Evolutionary conservation across 495 filamentous ascomycete genomes (phyloP).

Genomic region (Penicillium pancosmium): DNA sequence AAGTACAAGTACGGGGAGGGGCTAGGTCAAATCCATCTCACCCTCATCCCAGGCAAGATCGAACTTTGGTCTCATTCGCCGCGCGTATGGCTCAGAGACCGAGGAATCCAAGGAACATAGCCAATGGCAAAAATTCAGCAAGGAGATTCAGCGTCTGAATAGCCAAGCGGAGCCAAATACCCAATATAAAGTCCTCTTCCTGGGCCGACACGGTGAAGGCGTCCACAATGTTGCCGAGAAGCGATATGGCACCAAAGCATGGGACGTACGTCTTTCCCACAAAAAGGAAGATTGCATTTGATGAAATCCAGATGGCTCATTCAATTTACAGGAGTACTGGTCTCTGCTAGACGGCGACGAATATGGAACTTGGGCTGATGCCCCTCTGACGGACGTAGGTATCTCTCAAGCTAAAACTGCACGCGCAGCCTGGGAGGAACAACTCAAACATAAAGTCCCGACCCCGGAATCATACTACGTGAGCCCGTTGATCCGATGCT

Average conservation of each 20-base stretch:
- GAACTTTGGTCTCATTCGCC: constrained; percentile 69
- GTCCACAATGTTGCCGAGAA: constrained; percentile 68
- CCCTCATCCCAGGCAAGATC: constrained; percentile 33
- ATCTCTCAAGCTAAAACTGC: constrained; percentile 64
- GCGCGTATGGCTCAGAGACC: constrained; percentile 51
- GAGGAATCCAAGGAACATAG: constrained; percentile 35
- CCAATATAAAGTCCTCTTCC: constrained; percentile 68
- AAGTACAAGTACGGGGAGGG: constrained; percentile 17
- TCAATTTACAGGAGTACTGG: constrained; percentile 63
- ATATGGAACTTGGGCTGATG: constrained; percentile 70
- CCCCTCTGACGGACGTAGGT: constrained; percentile 67
- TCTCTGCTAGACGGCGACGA: constrained; percentile 71
- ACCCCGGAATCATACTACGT: constrained; percentile 70
- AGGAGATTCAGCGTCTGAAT: constrained; percentile 59
- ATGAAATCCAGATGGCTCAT: background rate
- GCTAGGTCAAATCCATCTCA: background rate
- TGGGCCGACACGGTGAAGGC: constrained; percentile 75
- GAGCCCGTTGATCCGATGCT: constrained; percentile 72
- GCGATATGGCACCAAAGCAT: constrained; percentile 65
- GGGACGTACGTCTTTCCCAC: constrained; percentile 56
- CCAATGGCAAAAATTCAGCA: constrained; percentile 68
- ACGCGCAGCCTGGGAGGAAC: constrained; percentile 63
- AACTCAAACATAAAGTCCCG: constrained; percentile 60
- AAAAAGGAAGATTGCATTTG: background rate
- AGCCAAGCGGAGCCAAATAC: constrained; percentile 39